Conservation (phyloP, 2,329 filamentous ascomycete genomes). For the Fusarium xylarioides region DNA sequence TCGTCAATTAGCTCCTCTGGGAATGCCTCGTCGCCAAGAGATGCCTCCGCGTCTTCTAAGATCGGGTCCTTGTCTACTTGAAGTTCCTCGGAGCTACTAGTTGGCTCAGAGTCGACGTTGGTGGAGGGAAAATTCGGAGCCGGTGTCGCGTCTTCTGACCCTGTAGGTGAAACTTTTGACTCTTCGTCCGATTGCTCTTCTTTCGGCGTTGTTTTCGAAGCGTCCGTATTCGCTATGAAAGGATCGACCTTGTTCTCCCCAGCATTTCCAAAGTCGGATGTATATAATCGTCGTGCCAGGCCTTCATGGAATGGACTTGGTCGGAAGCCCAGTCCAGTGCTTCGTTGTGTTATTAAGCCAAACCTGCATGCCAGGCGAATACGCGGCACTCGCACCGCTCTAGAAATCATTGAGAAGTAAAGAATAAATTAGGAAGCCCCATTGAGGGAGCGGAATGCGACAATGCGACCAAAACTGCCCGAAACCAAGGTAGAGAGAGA, state of each 20-base stretch:
- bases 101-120: background rate
- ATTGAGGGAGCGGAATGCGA: slow-evolving; percentile 17
- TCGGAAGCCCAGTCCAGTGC: slow-evolving; percentile 13
- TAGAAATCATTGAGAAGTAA: slow-evolving; percentile 48
- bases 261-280: slow-evolving; percentile 35
- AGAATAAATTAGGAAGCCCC: slow-evolving; percentile 10
- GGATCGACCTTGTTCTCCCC: slow-evolving; percentile 41
- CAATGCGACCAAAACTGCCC: slow-evolving; percentile 8
- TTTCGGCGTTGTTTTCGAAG: background rate
- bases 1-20: background rate
- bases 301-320: slow-evolving; percentile 13
- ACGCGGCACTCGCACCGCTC: slow-evolving; percentile 45
- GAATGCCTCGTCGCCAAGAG: background rate
- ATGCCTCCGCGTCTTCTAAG: background rate
- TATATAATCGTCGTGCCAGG: slow-evolving; percentile 31
- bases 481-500: background rate
- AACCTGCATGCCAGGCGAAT: slow-evolving; percentile 49
- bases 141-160: background rate
- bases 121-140: background rate
- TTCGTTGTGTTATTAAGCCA: slow-evolving; percentile 43
- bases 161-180: background rate
- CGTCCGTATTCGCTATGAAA: slow-evolving; percentile 20
- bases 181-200: background rate
- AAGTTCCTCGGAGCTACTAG: background rate
- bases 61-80: background rate